Evolutionary conservation across 306 rosid species (phyloP), one percentile per base, ranked within the genome.

Genomic region (Parietaria judaica): DNA sequence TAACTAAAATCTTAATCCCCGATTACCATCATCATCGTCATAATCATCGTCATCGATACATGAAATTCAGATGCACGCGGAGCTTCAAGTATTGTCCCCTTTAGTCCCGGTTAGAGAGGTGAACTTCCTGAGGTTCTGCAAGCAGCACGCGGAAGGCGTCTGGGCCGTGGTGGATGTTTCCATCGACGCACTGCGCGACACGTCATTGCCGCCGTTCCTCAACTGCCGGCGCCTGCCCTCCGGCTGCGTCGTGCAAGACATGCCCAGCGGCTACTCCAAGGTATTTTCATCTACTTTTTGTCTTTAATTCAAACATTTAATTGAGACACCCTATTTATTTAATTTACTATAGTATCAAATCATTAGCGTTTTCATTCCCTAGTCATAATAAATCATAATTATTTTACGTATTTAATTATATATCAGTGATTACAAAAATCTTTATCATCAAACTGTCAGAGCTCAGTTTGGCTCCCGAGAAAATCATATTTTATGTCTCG

Each of bases 201-300:
- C 60, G 54, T 78, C 94, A 0, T 80, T 94, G 12, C 73, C 89
- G 0, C 56, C 69, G 36, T 91, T 81, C 70, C 11, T 64, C 14
- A 86, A 79, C 80, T 81, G 86, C 37, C 72, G 99, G 71, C 84
- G 90, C 78, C 97, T 86, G 61, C 99, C 99, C 67, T 94, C 99
- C 69, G 99, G 99, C 4, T 94, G 97, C 63, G 83, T 94, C 34
- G 94, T 94, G n/a, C 97, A 94, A 74, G 99, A 94, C 65, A 88
- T 88, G 99, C 97, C 95, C 8, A 94, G 89, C 70, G 99, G 99
- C 39, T 94, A 84, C 73, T 94, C 99, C 52, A 94, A 88, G 97
- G 99, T 92, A 81, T 70, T 41, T 41, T 5, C 45, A 6, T 44
- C 66, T 58, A 38, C 52, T 41, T 48, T 23, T 62, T 63, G 68